Base-by-base conservation (phyloP, 2,329 filamentous ascomycete genomes). In the Cytospora chrysosperma region DNA sequence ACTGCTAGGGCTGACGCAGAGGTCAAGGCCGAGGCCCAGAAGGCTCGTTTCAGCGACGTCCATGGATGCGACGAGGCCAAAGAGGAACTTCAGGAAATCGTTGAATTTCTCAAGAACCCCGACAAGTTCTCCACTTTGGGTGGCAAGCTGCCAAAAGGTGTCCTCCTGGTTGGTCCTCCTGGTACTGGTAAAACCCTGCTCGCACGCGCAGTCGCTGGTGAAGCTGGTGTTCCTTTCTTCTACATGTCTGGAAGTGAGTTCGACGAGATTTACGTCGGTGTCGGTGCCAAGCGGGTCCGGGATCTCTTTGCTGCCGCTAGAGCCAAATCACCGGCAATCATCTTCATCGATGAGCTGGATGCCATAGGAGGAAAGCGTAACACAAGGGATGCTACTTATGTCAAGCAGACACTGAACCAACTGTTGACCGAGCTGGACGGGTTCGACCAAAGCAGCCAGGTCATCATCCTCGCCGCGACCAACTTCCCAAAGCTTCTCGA, bases 231-330 rank as follows among this genome's bases (percentile, higher is more conserved):
- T 21, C 95, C 95, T 1, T 99, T 99, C 83, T 99, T 98, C 83
- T 99, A 97, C 84, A 98, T 99, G 94, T 99, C 95, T 72, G 95
- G 95, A 57, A 96, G 92, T 64, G 95, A 99, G 75, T 99, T 99
- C 73, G 95, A 99, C 72, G 95, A 99, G 77, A 90, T 99, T 59
- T 99, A 97, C 72, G 96, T 99, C 40, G 95, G 95, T 73, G 95
- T 99, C 13, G 75, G 75, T 55, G 75, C 75, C 40, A 76, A 99
- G 82, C 91, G 95, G 72, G 94, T 99, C 56, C 92, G 95, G 64
- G 95, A 77, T 52, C 72, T 77, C 43, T 77, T 77, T 63, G 65
- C 70, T 49, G 69, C 71, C 2, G 75, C 75, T 26, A 74, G 75
- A 67, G 68, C 70, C 56, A 76, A 76, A 68, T 69, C 75, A 21